These are phyloP conservation scores for Camelina neglecta DNA, from an alignment of 345 rosid species.

Conservation along the genomic window DNA sequence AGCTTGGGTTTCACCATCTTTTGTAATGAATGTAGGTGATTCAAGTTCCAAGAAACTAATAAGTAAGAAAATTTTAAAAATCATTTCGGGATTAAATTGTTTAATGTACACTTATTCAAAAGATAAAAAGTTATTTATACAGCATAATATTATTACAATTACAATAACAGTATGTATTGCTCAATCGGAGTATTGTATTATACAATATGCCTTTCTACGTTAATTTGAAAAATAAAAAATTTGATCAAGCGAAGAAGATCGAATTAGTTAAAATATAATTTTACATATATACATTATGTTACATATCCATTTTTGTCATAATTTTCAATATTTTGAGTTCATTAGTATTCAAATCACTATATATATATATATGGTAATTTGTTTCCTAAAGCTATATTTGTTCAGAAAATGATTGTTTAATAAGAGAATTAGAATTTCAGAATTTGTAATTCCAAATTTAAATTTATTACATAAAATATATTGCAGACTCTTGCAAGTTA, in stretches of 20 bases:
- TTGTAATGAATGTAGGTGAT: constrained; percentile 27
- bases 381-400: background rate
- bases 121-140: background rate
- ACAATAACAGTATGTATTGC: too few relatives aligned
- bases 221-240: too few relatives aligned
- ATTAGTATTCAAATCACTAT: background rate
- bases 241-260: too few relatives aligned
- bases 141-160: background rate
- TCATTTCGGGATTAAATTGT: background rate
- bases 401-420: background rate
- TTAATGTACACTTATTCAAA: constrained; percentile 2
- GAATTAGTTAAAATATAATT: too few relatives aligned
- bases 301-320: background rate
- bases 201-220: too few relatives aligned
- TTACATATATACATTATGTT: too few relatives aligned
- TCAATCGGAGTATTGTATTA: too few relatives aligned
- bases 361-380: background rate
- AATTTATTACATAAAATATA: background rate
- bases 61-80: background rate
- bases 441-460: background rate
- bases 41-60: constrained; percentile 34
- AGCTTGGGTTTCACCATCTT: constrained; percentile 27
- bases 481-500: background rate
- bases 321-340: constrained; percentile 2
- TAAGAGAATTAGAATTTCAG: background rate